These are phyloP conservation scores for Malus hybrid DNA, from an alignment of 331 rosid species.

Conservation along the genomic window DNA sequence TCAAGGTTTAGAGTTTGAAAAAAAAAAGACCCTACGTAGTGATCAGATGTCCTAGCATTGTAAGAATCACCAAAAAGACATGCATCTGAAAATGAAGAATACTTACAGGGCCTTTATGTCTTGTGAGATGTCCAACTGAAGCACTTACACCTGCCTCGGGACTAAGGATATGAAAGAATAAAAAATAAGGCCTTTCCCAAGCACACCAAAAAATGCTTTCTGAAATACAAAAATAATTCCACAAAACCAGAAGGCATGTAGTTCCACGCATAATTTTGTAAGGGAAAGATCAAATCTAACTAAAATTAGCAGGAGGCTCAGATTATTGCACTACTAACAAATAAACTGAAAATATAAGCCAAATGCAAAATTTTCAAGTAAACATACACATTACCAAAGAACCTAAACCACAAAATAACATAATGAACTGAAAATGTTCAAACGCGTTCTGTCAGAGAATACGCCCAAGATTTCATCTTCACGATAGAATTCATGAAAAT, in stretches of 20 bases:
- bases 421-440: background rate
- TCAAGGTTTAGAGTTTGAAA: background rate
- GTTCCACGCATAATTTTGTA: background rate
- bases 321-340: background rate
- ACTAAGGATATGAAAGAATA: constrained; percentile 27
- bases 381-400: background rate
- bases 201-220: background rate
- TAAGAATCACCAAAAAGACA: constrained; percentile 9
- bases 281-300: background rate
- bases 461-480: background rate
- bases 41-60: constrained; percentile 6
- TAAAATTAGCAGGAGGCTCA: background rate
- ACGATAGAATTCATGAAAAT: background rate
- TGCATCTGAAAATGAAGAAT: constrained; percentile 1
- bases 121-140: constrained; percentile 66
- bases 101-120: constrained; percentile 99
- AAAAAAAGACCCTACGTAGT: constrained; percentile 6
- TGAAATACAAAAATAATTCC: background rate
- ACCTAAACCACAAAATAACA: background rate
- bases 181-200: constrained; percentile 4
- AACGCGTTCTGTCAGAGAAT: too few species aligned
- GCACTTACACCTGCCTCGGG: constrained; percentile 65
- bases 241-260: background rate
- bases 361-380: background rate
- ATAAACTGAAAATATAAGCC: background rate